A percentile compares a stretch with the other conserved stretches of the same genome.
phyloP scores from a whole-genome alignment of 805 yeast species.

The Spathaspora sp. region DNA sequence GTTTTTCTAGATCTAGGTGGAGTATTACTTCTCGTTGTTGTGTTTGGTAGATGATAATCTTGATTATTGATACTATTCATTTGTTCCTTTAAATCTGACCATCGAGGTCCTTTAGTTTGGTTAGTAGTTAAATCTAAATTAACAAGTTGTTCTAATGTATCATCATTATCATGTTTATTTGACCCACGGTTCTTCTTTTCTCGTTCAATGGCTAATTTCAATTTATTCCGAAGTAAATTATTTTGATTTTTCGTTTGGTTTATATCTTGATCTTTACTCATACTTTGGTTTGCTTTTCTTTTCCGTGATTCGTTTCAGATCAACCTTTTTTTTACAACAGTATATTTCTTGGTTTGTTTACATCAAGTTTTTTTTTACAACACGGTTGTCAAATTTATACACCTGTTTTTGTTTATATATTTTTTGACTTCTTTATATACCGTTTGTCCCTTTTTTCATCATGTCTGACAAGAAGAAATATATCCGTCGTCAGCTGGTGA shows the following conservation, averaged over 20 bases:
- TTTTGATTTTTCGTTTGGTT: background rate
- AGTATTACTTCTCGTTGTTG: background rate
- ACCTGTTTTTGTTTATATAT: background rate
- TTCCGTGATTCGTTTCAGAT: no score
- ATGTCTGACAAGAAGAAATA: slow-evolving; percentile 5
- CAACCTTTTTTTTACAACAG: background rate
- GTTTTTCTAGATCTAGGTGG: background rate
- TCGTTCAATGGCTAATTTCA: background rate
- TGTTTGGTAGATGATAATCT: background rate
- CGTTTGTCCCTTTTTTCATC: background rate
- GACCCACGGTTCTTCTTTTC: background rate
- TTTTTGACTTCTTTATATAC: no score
- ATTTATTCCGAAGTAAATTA: background rate
- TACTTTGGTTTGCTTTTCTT: background rate
- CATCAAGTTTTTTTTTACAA: background rate
- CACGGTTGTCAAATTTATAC: background rate
- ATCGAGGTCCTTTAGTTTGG: background rate
- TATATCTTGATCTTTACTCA: background rate
- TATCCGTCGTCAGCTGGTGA: slow-evolving; percentile 26
- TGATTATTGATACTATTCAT: background rate
- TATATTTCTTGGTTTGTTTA: background rate
- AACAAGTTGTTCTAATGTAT: background rate
- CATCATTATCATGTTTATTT: background rate
- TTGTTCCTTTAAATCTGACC: background rate
- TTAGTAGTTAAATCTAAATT: background rate